A percentile compares a stretch with the other conserved stretches of the same genome.
Conservation (phyloP, 2,329 filamentous ascomycete genomes). For the Xylaria sp. region DNA sequence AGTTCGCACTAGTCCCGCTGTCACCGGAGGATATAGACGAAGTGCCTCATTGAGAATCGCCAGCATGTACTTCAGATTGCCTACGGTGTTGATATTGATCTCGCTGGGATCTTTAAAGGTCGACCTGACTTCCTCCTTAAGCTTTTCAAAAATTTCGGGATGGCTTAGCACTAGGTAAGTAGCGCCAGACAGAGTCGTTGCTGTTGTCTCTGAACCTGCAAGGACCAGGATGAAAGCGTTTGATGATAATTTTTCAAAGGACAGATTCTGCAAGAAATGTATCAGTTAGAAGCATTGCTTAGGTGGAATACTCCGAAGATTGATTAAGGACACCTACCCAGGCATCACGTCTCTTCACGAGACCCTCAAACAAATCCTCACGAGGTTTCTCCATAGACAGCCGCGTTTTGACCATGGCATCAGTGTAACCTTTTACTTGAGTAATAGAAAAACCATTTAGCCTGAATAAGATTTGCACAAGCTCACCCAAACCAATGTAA, state of each 20-base stretch:
- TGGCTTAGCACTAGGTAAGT: constrained; percentile 49
- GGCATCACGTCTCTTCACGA: constrained; percentile 48
- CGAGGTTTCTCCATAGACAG: constrained; percentile 41
- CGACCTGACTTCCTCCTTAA: constrained; percentile 55
- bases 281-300: background rate
- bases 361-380: constrained; percentile 49
- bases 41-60: constrained; percentile 57
- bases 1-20: constrained; percentile 41
- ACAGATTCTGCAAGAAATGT: constrained; percentile 39
- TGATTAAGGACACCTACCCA: constrained; percentile 41
- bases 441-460: constrained; percentile 32
- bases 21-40: constrained; percentile 55
- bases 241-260: constrained; percentile 44
- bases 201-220: constrained; percentile 49
- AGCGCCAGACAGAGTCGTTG: constrained; percentile 47
- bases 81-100: constrained; percentile 52
- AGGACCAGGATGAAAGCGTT: constrained; percentile 47
- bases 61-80: constrained; percentile 54
- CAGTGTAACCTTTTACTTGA: constrained; percentile 37
- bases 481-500: constrained; percentile 39
- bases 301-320: background rate
- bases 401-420: constrained; percentile 42
- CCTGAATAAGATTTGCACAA: constrained; percentile 42
- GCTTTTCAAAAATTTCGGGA: constrained; percentile 48
- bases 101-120: constrained; percentile 52